phyloP scores from a whole-genome alignment of 768 basidiomycete genomes.

The Punctularia strigosozonata region DNA sequence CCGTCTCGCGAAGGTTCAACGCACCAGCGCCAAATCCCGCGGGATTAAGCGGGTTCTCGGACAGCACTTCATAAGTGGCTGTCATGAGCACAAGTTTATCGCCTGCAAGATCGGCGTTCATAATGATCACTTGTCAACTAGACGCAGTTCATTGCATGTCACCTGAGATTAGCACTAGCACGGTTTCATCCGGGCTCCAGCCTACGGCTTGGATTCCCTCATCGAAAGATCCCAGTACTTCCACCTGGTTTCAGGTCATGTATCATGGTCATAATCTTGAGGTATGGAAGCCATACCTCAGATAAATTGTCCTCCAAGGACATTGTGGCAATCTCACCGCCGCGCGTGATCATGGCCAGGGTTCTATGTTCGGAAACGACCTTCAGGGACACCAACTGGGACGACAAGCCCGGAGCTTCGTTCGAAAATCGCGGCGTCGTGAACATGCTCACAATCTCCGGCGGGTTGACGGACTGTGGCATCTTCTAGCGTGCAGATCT shows the following conservation, averaged over 20 bases:
- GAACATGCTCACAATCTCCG: slow-evolving; percentile 8
- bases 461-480: slow-evolving; percentile 1
- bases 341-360: slow-evolving; percentile 54
- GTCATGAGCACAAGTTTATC: slow-evolving; percentile 84
- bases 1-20: slow-evolving; percentile 1
- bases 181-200: slow-evolving; percentile 89
- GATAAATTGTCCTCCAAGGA: slow-evolving; percentile 38
- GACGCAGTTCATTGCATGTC: slow-evolving; percentile 5
- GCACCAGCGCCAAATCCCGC: slow-evolving; percentile 80
- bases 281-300: slow-evolving; percentile 24
- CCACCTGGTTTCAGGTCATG: slow-evolving; percentile 32
- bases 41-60: slow-evolving; percentile 62
- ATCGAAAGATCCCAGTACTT: slow-evolving; percentile 82
- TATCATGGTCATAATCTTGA: not conserved
- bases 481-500: not conserved
- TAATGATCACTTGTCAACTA: not conserved
- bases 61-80: slow-evolving; percentile 76
- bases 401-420: slow-evolving; percentile 13
- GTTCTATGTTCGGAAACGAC: slow-evolving; percentile 63
- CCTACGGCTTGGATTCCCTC: slow-evolving; percentile 69
- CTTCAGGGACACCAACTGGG: slow-evolving; percentile 51
- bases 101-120: slow-evolving; percentile 32
- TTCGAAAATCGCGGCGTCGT: slow-evolving; percentile 6
- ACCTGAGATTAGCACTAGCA: slow-evolving; percentile 80
- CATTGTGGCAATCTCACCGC: slow-evolving; percentile 75